Percentiles rank a stretch among this genome's conserved stretches.
Evolutionary conservation across 495 filamentous ascomycete species (phyloP).

Genomic region (Daldinia loculata): DNA sequence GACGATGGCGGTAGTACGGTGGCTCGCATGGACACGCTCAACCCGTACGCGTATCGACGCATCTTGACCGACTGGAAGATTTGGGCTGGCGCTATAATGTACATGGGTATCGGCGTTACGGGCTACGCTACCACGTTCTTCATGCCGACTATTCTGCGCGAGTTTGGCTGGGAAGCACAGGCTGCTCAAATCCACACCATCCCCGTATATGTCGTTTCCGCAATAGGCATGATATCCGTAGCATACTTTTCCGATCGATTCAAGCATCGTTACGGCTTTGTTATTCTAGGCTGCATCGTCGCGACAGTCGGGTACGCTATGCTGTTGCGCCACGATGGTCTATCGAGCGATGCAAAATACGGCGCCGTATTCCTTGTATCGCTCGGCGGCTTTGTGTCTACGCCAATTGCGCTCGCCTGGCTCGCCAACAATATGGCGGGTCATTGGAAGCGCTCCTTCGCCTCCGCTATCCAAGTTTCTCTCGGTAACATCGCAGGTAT

Average conservation of each 20-base stretch:
- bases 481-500: constrained; percentile 67
- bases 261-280: constrained; percentile 53
- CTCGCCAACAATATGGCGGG: constrained; percentile 61
- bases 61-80: constrained; percentile 66
- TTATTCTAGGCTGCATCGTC: constrained; percentile 60
- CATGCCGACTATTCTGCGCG: constrained; percentile 64
- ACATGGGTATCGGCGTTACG: constrained; percentile 61
- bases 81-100: constrained; percentile 59
- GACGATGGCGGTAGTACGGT: constrained; percentile 49
- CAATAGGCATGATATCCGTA: constrained; percentile 54
- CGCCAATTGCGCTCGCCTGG: constrained; percentile 65
- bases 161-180: constrained; percentile 62
- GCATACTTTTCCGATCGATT: constrained; percentile 55
- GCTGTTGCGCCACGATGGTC: constrained; percentile 50
- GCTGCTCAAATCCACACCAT: constrained; percentile 64
- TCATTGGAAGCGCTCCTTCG: constrained; percentile 69
- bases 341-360: constrained; percentile 56
- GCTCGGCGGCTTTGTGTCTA: constrained; percentile 58
- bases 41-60: constrained; percentile 55
- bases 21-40: constrained; percentile 60
- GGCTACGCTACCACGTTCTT: constrained; percentile 63
- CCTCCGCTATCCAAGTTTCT: constrained; percentile 62
- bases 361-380: constrained; percentile 65
- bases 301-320: constrained; percentile 61
- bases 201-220: constrained; percentile 64